Base-by-base conservation (phyloP, 202 grass and related monocot species). In the Schoenoplectus tabernaemontani region DNA sequence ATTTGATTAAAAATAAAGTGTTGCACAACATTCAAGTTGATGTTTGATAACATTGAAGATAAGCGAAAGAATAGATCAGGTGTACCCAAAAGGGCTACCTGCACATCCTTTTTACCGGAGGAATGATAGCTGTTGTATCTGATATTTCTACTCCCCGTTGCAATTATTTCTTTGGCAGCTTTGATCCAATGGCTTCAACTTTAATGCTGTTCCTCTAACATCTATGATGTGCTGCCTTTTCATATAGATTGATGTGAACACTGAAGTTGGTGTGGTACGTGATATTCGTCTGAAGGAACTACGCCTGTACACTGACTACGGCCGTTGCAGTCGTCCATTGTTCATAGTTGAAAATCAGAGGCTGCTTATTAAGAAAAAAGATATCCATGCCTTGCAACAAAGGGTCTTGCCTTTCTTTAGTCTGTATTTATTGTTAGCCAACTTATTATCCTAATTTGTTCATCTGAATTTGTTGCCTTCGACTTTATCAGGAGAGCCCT, bases 301-400 rank as follows among this genome's bases (percentile, higher is more conserved):
- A 61, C 67, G 96, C 59, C 90, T 99, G 43, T 99, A 99, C 74
- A 99, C 96, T 2, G 96, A 99, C 84, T 99, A 99, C 77, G 96
- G 96, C 7, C 91, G 96, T 51, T 99, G 96, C 88, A 96, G 91
- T 88, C 91, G 88, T 58, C 96, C 96, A 42, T 82, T 99, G 19
- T 99, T 99, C 65, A 99, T 99, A 81, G 92, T 99, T 77, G 96
- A 99, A 85, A 86, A 81, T 78, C 88, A 99, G 85, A 95, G 88
- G 85, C 84, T 99, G 38, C 88, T 99, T 4, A 99, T 99, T 56
- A 99, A 91, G 84, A 96, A 96, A 82, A 85, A 62, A 3, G 88
- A 99, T 85, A 99, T 99, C 58, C 79, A 37, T 86, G 90, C 85
- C 39, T 78, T 99, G 88, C 91, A 99, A 85, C 96, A 96, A 82